Conservation (phyloP, 2,329 filamentous ascomycete species). For the Neofusicoccum cordaticola region DNA sequence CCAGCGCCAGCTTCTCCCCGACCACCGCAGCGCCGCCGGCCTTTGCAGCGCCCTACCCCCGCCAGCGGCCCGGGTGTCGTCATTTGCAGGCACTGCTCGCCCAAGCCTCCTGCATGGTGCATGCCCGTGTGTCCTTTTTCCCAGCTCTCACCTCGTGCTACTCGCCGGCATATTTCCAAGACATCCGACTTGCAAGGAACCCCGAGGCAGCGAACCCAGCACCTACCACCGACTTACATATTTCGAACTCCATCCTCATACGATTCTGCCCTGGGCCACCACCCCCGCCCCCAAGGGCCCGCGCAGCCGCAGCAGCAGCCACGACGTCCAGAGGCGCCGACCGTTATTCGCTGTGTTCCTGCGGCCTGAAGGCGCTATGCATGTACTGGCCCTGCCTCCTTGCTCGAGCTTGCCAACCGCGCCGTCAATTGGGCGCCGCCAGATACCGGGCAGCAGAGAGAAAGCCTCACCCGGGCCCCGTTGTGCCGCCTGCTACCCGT, state of each 20-base stretch:
- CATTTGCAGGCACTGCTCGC: conserved; percentile 11
- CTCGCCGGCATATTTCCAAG: conserved; percentile 13
- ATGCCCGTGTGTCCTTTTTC: conserved; percentile 14
- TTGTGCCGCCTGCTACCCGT: conserved; percentile 41
- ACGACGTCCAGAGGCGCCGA: conserved; percentile 2
- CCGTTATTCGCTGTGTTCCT: conserved; percentile 17
- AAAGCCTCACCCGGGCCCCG: conserved; percentile 12
- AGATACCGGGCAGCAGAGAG: conserved; percentile 17
- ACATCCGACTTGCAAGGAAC: conserved; percentile 14
- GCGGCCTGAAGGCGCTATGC: conserved; percentile 35
- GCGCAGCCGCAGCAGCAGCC: conserved; percentile 10
- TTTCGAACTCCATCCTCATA: conserved; percentile 11
- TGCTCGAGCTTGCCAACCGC: conserved; percentile 26
- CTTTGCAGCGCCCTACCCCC: not conserved
- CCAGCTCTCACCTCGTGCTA: conserved; percentile 16
- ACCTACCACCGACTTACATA: conserved; percentile 1
- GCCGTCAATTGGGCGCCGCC: conserved; percentile 37
- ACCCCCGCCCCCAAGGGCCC: not conserved
- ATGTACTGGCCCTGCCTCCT: conserved; percentile 40
- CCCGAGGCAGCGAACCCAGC: not conserved
- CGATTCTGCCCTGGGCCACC: conserved; percentile 10
- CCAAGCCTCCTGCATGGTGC: conserved; percentile 14
- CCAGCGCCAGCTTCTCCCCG: conserved; percentile 1
- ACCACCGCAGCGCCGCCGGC: not conserved
- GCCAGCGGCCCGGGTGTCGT: conserved; percentile 12